These are phyloP conservation scores for Diplocarpon mali DNA, from an alignment of 2,329 filamentous ascomycete genomes.

Conservation along the genomic window DNA sequence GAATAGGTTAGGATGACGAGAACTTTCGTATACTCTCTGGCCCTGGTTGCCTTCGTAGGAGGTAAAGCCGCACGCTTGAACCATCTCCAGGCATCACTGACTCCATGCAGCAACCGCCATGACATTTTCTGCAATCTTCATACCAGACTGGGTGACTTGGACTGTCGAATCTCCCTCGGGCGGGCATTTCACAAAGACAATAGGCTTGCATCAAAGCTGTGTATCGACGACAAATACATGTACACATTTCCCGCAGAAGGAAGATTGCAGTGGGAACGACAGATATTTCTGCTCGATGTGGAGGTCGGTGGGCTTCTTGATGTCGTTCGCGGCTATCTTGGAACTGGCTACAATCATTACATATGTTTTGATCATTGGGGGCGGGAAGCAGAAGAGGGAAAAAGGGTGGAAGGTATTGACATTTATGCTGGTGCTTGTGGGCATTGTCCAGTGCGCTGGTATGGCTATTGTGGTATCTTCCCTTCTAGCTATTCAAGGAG, in stretches of 20 bases:
- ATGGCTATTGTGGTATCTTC: constrained; percentile 72
- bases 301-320: constrained; percentile 78
- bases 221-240: constrained; percentile 49
- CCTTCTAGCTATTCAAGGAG: constrained; percentile 1
- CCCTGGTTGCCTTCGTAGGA: constrained; percentile 32
- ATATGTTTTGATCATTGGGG: constrained; percentile 65
- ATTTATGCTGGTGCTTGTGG: constrained; percentile 53
- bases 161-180: constrained; percentile 37
- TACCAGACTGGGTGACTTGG: constrained; percentile 63
- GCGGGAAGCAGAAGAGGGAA: constrained; percentile 70
- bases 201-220: constrained; percentile 75
- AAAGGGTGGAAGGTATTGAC: constrained; percentile 71
- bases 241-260: constrained; percentile 52
- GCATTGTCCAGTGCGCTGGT: constrained; percentile 58
- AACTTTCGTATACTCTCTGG: constrained; percentile 31
- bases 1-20: constrained; percentile 31
- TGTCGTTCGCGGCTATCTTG: constrained; percentile 72
- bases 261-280: constrained; percentile 46
- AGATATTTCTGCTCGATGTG: constrained; percentile 85
- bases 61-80: constrained; percentile 28
- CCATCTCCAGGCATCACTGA: constrained; percentile 1
- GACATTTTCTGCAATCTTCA: constrained; percentile 57
- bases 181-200: constrained; percentile 49
- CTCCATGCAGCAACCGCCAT: constrained; percentile 56
- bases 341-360: constrained; percentile 72